phyloP scores from a whole-genome alignment of 306 rosid genomes.

The apple (Malus domestica) region DNA sequence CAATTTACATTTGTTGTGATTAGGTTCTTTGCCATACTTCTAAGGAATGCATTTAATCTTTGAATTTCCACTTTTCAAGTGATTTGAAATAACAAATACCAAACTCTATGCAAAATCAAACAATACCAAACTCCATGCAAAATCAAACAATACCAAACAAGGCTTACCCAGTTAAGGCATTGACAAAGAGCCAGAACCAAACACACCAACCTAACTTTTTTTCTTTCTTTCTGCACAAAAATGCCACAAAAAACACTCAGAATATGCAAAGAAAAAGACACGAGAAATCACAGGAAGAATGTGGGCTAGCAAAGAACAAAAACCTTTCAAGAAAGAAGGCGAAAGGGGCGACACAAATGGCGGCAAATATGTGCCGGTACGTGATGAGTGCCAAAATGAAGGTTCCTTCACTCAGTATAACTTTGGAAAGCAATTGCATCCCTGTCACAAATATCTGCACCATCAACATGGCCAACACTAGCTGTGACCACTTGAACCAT shows the following conservation, averaged over 20 bases:
- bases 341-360: conserved; percentile 57
- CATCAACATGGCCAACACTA: conserved; percentile 36
- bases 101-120: neutral
- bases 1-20: neutral
- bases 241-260: neutral
- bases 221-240: conserved; percentile 32
- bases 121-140: neutral
- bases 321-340: conserved; percentile 61
- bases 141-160: neutral
- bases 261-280: neutral
- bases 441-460: conserved; percentile 48
- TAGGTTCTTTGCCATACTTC: neutral
- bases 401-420: conserved; percentile 36
- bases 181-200: conserved; percentile 57
- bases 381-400: conserved; percentile 56
- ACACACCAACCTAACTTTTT: conserved; percentile 32
- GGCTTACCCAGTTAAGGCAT: conserved; percentile 57
- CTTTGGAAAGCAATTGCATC: conserved; percentile 47
- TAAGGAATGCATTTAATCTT: neutral
- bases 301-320: neutral
- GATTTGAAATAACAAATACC: neutral
- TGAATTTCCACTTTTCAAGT: no score
- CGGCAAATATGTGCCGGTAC: conserved; percentile 53
- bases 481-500: conserved; percentile 27
- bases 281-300: neutral